Evolutionary conservation across 768 basidiomycete genomes (phyloP).

Genomic region (Gloeostereum incarnatum): DNA sequence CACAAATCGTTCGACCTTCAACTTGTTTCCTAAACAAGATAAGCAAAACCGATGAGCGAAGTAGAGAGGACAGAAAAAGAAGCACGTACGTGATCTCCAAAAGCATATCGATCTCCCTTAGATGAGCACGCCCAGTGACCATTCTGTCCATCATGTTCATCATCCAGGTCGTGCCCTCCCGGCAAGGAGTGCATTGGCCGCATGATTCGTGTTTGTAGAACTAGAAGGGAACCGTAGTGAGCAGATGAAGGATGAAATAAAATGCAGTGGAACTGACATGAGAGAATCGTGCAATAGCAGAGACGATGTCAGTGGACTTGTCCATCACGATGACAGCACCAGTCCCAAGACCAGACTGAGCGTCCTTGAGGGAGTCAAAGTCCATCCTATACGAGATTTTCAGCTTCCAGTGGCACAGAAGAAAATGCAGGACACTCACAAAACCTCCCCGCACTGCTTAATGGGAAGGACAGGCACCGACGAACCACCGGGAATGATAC

Average conservation of each 20-base stretch:
- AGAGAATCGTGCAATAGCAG: conserved; percentile 90
- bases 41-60: background rate
- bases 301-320: conserved; percentile 91
- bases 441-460: conserved; percentile 72
- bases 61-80: conserved; percentile 1
- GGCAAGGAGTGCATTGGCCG: conserved; percentile 92
- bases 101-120: conserved; percentile 96
- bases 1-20: conserved; percentile 95
- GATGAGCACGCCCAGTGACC: conserved; percentile 84
- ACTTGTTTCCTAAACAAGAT: conserved; percentile 71
- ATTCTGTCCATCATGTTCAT: conserved; percentile 99
- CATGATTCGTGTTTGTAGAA: conserved; percentile 99
- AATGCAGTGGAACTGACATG: conserved; percentile 31
- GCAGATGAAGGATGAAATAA: background rate
- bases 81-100: conserved; percentile 80
- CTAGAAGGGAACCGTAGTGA: conserved; percentile 19
- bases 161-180: conserved; percentile 98
- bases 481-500: conserved; percentile 93
- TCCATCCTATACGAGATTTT: conserved; percentile 65
- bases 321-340: conserved; percentile 99
- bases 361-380: conserved; percentile 95
- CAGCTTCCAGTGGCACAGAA: background rate
- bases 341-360: conserved; percentile 93
- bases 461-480: conserved; percentile 92
- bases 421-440: conserved; percentile 53